phyloP scores from a whole-genome alignment of 2,329 filamentous ascomycete genomes.

The Lasiodiplodia gonubiensis region DNA sequence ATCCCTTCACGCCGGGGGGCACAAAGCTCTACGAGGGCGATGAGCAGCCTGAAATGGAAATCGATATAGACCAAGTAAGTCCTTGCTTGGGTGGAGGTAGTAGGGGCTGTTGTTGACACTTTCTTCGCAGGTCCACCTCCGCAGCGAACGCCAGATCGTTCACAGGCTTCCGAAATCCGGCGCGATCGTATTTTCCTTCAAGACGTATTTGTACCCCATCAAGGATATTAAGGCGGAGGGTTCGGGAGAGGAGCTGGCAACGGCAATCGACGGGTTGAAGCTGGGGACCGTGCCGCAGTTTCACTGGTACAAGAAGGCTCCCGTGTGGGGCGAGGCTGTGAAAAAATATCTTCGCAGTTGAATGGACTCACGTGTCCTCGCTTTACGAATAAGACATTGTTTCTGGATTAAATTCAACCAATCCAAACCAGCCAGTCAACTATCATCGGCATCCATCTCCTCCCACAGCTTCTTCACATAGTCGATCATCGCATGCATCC shows the following conservation, averaged over 20 bases:
- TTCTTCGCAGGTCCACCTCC: background rate
- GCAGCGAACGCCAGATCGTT: background rate
- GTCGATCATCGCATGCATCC: background rate
- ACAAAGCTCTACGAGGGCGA: background rate
- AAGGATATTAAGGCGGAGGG: conserved; percentile 63
- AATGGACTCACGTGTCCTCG: background rate
- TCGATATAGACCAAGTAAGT: background rate
- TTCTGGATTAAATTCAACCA: background rate
- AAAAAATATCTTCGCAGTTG: conserved; percentile 52
- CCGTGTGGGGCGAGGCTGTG: conserved; percentile 63
- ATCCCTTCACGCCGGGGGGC: background rate
- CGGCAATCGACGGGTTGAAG: conserved; percentile 65
- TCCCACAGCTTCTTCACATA: background rate
- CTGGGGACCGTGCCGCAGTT: conserved; percentile 63
- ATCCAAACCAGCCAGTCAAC: background rate
- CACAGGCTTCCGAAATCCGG: background rate
- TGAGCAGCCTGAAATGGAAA: background rate
- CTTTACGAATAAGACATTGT: background rate
- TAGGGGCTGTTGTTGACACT: background rate
- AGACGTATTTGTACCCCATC: conserved; percentile 66
- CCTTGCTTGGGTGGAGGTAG: background rate
- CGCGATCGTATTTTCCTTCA: conserved; percentile 58
- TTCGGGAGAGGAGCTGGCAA: conserved; percentile 57
- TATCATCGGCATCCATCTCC: background rate
- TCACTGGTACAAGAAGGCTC: conserved; percentile 62